Evolutionary conservation across 1,284 basidiomycete genomes (phyloP), one percentile per base, ranked within the genome.

Genomic region (Coniferiporia weirii): DNA sequence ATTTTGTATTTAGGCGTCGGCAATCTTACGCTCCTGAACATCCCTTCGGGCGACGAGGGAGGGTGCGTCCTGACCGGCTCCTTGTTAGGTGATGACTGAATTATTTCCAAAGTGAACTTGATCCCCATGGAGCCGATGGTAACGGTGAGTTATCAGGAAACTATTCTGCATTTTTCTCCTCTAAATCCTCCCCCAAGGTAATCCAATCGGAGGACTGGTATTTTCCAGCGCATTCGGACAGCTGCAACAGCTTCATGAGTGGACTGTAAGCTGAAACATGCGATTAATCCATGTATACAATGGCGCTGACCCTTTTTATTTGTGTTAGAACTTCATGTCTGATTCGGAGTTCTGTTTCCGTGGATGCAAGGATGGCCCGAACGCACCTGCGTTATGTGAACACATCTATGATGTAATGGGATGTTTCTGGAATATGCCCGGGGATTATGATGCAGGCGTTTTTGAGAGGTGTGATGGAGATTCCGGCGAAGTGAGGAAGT

Each of bases 371-470:
- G 77, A 78, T 47, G 85, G 82, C 15, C 75, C 78, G 1, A 72
- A 74, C 35, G 83, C 88, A 7, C 77, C 84, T 0, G 71, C 70
- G 0, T 76, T 81, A 66, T 92, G 90, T 69, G 72, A 89, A 60
- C 79, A 86, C 66, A 83, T 87, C 63, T 84, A 85, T 71, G 85
- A 88, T 63, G 72, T 76, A 44, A 78, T 85, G 73, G 84, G 85
- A 19, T 88, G 85, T 66, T 67, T 56, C 3, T 89, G 83, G 80
- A 87, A 87, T 67, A 86, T 87, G 76, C 86, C 85, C 4, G 87
- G 76, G 17, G 80, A 80, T 67, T 87, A 88, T 65, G 70, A 70
- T 43, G 51, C 75, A 12, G 83, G 81, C 48, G 71, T 75, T 2
- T 88, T 89, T 66, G 83, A 87, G 65, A 67, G 76, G 22, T 91